These are phyloP conservation scores for Diaporthe sp. DNA, from an alignment of 2,329 filamentous ascomycete genomes.

Conservation along the genomic window DNA sequence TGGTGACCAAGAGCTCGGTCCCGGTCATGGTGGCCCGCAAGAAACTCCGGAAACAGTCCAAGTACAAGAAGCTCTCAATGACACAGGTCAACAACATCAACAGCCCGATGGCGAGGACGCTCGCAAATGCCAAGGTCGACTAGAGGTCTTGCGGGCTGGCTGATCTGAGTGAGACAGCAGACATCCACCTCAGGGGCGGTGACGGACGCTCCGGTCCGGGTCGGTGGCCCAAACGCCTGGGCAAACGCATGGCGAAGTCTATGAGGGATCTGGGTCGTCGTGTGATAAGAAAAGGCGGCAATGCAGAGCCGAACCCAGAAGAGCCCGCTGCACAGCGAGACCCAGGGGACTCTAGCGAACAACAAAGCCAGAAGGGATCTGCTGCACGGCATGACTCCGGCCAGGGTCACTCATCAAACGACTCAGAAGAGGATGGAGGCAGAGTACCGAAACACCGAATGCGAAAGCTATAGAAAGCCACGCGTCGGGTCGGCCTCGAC, in stretches of 20 bases:
- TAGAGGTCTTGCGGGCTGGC: background rate
- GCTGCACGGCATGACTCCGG: background rate
- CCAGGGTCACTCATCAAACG: background rate
- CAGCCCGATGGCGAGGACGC: constrained; percentile 74
- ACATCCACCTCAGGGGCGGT: background rate
- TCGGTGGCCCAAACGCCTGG: background rate
- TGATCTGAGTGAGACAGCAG: background rate
- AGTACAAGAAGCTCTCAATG: constrained; percentile 78
- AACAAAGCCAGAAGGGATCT: background rate
- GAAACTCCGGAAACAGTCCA: constrained; percentile 86
- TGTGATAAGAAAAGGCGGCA: background rate
- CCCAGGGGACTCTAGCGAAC: background rate
- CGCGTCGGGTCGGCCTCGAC: background rate
- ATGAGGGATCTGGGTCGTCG: no score
- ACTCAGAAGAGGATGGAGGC: background rate
- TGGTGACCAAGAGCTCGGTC: constrained; percentile 95
- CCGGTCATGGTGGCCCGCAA: constrained; percentile 98
- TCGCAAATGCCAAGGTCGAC: constrained; percentile 82
- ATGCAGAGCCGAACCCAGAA: background rate
- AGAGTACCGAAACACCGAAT: background rate
- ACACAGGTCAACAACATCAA: constrained; percentile 86
- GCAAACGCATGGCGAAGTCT: no score
- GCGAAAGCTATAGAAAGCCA: background rate
- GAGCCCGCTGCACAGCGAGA: background rate
- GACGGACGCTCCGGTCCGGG: background rate